These are phyloP conservation scores for Amaranthus hypochondriacus DNA, from an alignment of 148 eudicot species.

Conservation along the genomic window DNA sequence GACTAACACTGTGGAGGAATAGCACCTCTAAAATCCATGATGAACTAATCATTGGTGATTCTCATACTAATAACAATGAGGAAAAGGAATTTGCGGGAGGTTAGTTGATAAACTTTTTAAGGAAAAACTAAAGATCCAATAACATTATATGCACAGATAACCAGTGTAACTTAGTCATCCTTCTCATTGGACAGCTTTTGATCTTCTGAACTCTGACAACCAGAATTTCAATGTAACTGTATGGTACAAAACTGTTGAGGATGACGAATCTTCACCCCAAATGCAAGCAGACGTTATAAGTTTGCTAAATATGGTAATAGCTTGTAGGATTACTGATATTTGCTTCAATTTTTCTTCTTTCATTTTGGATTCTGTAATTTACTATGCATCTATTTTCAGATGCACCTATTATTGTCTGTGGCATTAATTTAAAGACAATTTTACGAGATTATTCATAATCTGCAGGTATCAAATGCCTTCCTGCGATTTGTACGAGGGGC, in stretches of 20 bases:
- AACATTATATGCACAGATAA: too few relatives aligned
- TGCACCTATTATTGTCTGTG: too few relatives aligned
- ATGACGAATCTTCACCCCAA: conserved; percentile 34
- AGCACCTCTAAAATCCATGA: conserved; percentile 65
- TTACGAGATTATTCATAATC: not conserved
- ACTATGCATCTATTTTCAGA: too few relatives aligned
- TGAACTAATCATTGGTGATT: conserved; percentile 52
- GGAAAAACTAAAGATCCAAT: not conserved
- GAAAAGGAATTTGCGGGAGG: conserved; percentile 59
- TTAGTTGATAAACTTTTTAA: conserved; percentile 15
- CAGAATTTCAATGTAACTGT: conserved; percentile 52
- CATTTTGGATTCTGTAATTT: too few relatives aligned
- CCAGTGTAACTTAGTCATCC: not conserved
- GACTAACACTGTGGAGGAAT: conserved; percentile 65
- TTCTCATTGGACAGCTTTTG: conserved; percentile 52
- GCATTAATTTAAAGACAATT: not conserved
- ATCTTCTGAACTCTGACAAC: conserved; percentile 53
- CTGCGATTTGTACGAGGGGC: conserved; percentile 46
- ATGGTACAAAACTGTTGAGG: conserved; percentile 49
- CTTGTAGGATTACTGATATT: not conserved
- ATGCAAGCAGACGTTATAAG: conserved; percentile 50
- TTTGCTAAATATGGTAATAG: conserved; percentile 71
- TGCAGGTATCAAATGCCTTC: conserved; percentile 75
- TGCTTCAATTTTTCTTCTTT: too few relatives aligned
- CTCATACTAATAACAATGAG: conserved; percentile 31